Conservation (phyloP, 768 basidiomycete genomes). For the Hemileccinum rubropunctum region DNA sequence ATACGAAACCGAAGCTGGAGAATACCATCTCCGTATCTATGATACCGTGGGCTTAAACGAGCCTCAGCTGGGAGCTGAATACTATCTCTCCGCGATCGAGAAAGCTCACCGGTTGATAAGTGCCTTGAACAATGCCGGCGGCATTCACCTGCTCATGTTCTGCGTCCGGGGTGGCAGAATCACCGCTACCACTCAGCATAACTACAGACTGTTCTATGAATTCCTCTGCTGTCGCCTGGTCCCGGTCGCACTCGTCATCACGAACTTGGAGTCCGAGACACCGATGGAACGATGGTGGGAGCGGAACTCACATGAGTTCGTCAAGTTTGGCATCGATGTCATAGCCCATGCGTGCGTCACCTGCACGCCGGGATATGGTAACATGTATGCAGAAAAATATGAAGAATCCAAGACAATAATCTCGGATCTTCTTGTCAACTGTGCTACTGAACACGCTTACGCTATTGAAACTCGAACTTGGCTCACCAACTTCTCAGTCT, state of each 20-base stretch:
- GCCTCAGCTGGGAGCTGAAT: conserved; percentile 21
- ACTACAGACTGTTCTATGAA: conserved; percentile 38
- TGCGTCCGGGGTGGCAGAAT: conserved; percentile 37
- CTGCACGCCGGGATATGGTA: conserved; percentile 29
- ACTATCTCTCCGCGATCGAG: conserved; percentile 26
- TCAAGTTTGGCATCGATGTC: conserved; percentile 18
- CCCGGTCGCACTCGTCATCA: conserved; percentile 39
- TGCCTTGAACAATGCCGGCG: conserved; percentile 25
- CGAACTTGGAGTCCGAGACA: conserved; percentile 36
- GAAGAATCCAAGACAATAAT: conserved; percentile 32
- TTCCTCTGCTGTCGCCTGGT: conserved; percentile 38
- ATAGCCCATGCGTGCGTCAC: conserved; percentile 32
- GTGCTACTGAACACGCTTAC: conserved; percentile 19
- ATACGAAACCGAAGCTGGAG: conserved; percentile 17
- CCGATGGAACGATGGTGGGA: conserved; percentile 36
- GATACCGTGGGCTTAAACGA: conserved; percentile 34
- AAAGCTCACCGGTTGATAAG: conserved; percentile 32
- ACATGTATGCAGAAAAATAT: conserved; percentile 35
- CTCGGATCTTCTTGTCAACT: conserved; percentile 22
- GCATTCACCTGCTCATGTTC: conserved; percentile 39
- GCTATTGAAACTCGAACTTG: conserved; percentile 22
- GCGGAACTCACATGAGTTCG: conserved; percentile 26
- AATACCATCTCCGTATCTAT: conserved; percentile 21
- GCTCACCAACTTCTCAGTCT: conserved; percentile 23
- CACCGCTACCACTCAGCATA: conserved; percentile 32